Percentiles rank a stretch among this genome's conserved stretches.
phyloP scores from a whole-genome alignment of 2,329 filamentous ascomycete genomes.

The Drechslera avenae region DNA sequence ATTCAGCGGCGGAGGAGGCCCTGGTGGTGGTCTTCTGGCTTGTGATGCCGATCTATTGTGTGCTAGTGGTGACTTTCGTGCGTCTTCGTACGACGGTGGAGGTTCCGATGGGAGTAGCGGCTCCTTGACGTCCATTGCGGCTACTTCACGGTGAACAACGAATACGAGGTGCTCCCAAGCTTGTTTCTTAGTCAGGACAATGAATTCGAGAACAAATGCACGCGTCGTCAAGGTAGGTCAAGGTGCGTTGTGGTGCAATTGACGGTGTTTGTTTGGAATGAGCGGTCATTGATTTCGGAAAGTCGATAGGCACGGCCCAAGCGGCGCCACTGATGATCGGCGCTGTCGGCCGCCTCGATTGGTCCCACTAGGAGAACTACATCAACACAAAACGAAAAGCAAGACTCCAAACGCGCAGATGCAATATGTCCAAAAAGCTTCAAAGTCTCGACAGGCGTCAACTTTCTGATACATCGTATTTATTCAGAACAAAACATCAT shows the following conservation, averaged over 20 bases:
- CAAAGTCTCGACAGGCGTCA: no score
- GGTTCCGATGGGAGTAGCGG: constrained; percentile 45
- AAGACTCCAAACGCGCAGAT: background rate
- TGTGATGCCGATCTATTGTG: constrained; percentile 24
- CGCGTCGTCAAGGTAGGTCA: no score
- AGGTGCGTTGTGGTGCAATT: background rate
- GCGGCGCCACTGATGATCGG: no score
- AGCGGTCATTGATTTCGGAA: background rate
- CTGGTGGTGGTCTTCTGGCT: constrained; percentile 23
- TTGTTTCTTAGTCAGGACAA: no score
- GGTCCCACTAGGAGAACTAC: no score
- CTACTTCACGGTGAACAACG: background rate
- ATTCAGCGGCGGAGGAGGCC: constrained; percentile 69
- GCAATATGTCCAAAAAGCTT: no score
- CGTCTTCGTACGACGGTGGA: constrained; percentile 52
- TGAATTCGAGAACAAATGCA: no score
- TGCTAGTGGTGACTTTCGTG: constrained; percentile 29
- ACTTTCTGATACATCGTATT: no score
- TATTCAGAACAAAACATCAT: no score
- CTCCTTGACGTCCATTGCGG: constrained; percentile 16
- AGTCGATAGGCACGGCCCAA: background rate
- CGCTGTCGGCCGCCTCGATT: no score
- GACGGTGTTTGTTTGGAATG: background rate
- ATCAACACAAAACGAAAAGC: background rate
- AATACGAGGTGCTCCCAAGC: background rate